These are phyloP conservation scores for Neurospora crassa DNA, from an alignment of 2,329 filamentous ascomycete genomes.

Conservation along the genomic window DNA sequence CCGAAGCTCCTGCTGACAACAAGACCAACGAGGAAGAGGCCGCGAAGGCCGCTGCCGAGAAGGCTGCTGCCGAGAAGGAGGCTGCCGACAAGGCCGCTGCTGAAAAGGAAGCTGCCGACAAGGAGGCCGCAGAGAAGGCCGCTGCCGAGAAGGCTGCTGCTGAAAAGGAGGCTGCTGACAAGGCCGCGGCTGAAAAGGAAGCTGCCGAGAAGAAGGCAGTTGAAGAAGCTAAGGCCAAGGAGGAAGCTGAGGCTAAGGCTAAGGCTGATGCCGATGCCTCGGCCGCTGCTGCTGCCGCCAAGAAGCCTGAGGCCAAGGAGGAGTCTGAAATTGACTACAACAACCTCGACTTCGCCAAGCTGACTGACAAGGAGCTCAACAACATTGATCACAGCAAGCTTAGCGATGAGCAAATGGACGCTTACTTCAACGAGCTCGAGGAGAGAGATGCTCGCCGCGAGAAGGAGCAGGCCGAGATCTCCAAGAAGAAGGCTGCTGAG, in stretches of 20 bases:
- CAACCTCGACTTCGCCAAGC: constrained; percentile 5
- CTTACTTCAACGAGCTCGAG: constrained; percentile 54
- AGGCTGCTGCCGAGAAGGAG: constrained; percentile 8
- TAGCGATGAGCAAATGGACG: constrained; percentile 44
- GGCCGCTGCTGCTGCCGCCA: constrained; percentile 22
- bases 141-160: constrained; percentile 21
- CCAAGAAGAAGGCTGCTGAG: constrained; percentile 32
- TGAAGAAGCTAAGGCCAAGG: constrained; percentile 14
- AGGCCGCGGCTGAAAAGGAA: constrained; percentile 13
- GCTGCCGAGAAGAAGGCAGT: constrained; percentile 15
- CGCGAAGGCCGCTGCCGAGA: constrained; percentile 18
- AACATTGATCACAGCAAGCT: constrained; percentile 21
- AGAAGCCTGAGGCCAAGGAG: constrained; percentile 19
- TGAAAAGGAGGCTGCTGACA: constrained; percentile 17
- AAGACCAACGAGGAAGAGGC: constrained; percentile 36
- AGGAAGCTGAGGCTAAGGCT: constrained; percentile 14
- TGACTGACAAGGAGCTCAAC: constrained; percentile 22
- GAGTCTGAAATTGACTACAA: constrained; percentile 15
- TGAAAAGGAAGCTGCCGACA: constrained; percentile 21
- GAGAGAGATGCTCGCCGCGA: constrained; percentile 42
- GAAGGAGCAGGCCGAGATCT: constrained; percentile 35
- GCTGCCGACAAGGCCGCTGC: constrained; percentile 19
- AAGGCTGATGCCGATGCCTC: constrained; percentile 22
- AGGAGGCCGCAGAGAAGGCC: constrained; percentile 26
- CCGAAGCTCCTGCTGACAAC: constrained; percentile 31